phyloP scores from a whole-genome alignment of 345 rosid genomes.

The Gossypium sturtianum region DNA sequence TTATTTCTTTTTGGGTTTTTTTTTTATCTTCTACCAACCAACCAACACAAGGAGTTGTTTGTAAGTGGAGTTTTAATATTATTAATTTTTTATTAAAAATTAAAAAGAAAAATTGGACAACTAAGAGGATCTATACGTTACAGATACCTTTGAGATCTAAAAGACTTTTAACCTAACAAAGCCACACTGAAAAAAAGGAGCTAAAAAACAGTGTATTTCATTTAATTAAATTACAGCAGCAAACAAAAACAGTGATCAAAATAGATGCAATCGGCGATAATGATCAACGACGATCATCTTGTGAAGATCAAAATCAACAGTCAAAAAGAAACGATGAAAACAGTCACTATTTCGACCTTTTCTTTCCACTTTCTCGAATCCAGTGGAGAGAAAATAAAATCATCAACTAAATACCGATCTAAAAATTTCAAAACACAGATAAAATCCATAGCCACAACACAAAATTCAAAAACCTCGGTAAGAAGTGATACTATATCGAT shows the following conservation, averaged over 20 bases:
- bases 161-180: not conserved
- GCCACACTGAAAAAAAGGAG: not conserved
- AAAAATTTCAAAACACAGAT: not conserved
- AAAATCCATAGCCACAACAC: not conserved
- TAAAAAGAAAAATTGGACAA: not conserved
- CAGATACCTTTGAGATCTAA: slow-evolving; percentile 9
- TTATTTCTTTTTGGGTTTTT: too few species aligned
- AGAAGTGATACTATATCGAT: not conserved
- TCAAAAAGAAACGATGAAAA: not conserved
- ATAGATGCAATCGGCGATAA: not conserved
- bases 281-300: not conserved
- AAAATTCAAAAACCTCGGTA: not conserved
- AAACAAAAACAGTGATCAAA: not conserved
- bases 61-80: not conserved
- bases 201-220: not conserved
- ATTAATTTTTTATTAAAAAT: not conserved
- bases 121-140: slow-evolving; percentile 1
- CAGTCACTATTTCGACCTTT: not conserved
- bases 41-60: not conserved
- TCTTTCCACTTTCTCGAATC: not conserved
- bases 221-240: not conserved
- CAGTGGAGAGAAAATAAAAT: not conserved
- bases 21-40: too few species aligned
- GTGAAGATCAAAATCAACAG: not conserved
- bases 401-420: not conserved